Percentiles rank a stretch among this genome's conserved stretches.
Conservation (phyloP, 208 protist genomes). For the Crithidia thermophila region DNA sequence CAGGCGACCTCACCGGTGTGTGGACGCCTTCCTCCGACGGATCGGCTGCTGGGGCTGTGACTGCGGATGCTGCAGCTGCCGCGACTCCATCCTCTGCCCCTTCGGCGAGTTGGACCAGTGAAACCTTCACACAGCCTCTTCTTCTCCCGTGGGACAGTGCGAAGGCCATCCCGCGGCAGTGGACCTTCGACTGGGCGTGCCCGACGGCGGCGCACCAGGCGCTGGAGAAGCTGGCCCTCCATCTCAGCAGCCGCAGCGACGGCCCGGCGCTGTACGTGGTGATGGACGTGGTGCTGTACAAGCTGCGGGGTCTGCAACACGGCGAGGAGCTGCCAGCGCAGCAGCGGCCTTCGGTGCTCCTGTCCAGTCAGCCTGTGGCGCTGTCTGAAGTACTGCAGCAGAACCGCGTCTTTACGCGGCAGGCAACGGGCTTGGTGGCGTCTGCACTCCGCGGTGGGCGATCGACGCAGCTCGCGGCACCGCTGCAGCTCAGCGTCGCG, state of each 20-base stretch:
- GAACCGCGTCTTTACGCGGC: conserved; percentile 7
- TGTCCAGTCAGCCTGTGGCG: conserved; percentile 47
- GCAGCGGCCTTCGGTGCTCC: conserved; percentile 60
- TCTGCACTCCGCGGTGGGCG: neutral
- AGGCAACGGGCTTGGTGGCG: neutral
- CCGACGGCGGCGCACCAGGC: conserved; percentile 46
- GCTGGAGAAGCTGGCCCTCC: conserved; percentile 20
- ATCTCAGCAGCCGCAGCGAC: conserved; percentile 12
- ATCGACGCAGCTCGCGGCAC: neutral
- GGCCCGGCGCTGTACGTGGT: conserved; percentile 32
- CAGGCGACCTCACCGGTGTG: conserved; percentile 69
- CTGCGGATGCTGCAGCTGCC: neutral
- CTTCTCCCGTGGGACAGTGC: conserved; percentile 55
- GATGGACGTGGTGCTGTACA: conserved; percentile 71
- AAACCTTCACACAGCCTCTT: conserved; percentile 44
- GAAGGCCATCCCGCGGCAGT: conserved; percentile 44
- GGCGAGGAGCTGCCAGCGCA: conserved; percentile 51
- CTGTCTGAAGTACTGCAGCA: conserved; percentile 33
- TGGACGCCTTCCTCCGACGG: conserved; percentile 43
- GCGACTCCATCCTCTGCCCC: neutral
- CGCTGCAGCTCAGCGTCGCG: conserved; percentile 51
- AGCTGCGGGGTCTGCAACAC: conserved; percentile 53
- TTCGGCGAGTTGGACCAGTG: conserved; percentile 13
- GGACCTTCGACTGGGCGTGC: conserved; percentile 68
- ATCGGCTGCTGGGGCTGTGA: neutral